Base-by-base conservation (phyloP, 495 filamentous ascomycete species). In the Podospora fimiseda region DNA sequence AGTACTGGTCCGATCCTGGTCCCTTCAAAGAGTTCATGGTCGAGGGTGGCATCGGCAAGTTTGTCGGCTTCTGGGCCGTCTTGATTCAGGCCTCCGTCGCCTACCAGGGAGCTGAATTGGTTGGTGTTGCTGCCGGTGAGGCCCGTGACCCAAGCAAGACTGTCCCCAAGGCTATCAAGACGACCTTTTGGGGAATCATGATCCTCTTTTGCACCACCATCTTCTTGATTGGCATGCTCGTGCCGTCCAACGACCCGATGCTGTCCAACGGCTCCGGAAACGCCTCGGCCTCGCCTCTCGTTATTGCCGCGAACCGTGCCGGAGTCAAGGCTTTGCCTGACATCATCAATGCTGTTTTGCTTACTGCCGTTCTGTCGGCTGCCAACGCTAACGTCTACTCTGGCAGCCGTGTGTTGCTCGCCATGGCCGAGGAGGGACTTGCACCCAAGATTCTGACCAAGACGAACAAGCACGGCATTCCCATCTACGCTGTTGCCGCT, bases 281-380 rank as follows among this genome's bases (percentile, higher is more conserved):
- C 63, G 57, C 78, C 56, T 80, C 80, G 42, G 82, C 80, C 30
- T 88, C 85, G 2, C 86, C 86, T 3, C 80, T 88, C 46, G 86
- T 88, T 19, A 80, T 89, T 45, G 83, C 85, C 20, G 80, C 86
- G 27, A 62, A 73, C 22, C 67, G 78, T 9, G 86, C 85, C 3
- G 83, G 83, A 54, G 80, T 88, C 56, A 70, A 68, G 6, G 80
- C 80, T 4, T 75, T 88, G 22, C 85, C 85, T 1, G 78, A 82
- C 45, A 80, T 88, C 56, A 83, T 89, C 66, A 88, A 88, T 59
- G 82, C 77, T 22, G 80, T 88, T 30, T 77, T 88, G 42, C 76
- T 86, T n/a, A 74, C 72, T 16, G 81, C 82, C 9, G 81, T 83
- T 14, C 65, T 77, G 11, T 74, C 71, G 3, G 73, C 74, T 20